Base-by-base conservation (phyloP, 805 yeast genomes). In the Hagleromyces aurorensis region DNA sequence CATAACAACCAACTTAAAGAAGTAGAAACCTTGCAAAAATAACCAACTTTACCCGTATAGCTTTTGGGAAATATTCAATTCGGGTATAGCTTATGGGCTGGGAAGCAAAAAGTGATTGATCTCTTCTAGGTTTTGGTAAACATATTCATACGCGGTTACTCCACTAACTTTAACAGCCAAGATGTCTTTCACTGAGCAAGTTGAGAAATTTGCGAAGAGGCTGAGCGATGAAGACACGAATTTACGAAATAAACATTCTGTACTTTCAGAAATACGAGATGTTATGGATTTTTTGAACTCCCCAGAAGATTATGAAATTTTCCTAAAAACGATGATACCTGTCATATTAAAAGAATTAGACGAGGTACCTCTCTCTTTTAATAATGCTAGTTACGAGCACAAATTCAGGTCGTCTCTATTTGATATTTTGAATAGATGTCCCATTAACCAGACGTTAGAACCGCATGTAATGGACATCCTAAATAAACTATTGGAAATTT, bases 261-360 rank as follows among this genome's bases (percentile, higher is more conserved):
- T 75, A 6, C 70, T 85, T 23, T 75, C 86, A 4, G 96, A 89
- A 55, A 63, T 89, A 25, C 70, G 91, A 37, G 97, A 89, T 55
- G 72, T 85, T 54, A 69, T 86, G 23, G 97, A 89, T 50, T 70
- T 85, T 2, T 80, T 82, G 56, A 79, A 79, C 38, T 80, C 84
- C 7, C 72, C 85, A 4, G 74, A 75, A 13, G 96, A 87, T 44
- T 85, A 86, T 54, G 86, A 79, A 37, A 69, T 72, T 46, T 85
- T 86, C 47, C 62, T 87, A 25, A 65, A 73, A 34, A 70, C 69
- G 39, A 56, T 85, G 44, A 57, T 87, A 28, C 94, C 95, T 2
- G 69, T 77, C 9, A 72, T 86, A 41, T 55, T 80, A 32, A 62
- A 67, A 29, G 68, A 77, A 25, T 62, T 89, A 42, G 67, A 77